Evolutionary conservation across 2,329 filamentous ascomycete genomes (phyloP).

Genomic region (Colletotrichum paranaense): DNA sequence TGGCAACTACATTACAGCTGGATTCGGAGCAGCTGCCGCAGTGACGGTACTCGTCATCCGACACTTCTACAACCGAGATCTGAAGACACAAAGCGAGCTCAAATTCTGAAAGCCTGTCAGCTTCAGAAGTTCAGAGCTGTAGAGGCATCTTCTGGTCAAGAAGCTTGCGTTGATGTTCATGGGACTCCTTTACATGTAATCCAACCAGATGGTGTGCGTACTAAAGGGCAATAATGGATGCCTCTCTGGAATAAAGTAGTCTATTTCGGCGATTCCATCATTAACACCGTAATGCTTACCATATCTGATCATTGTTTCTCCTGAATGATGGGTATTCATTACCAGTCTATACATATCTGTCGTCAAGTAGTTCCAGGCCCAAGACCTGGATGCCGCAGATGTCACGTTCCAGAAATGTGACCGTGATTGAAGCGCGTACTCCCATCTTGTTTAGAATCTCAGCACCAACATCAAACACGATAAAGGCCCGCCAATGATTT

Average conservation of each 20-base stretch:
- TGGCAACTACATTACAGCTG: conserved; percentile 43
- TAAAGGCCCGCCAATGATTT: neutral
- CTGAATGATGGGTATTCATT: neutral
- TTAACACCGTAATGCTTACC: neutral
- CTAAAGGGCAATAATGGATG: neutral
- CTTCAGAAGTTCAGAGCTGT: too few relatives aligned
- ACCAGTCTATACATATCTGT: neutral
- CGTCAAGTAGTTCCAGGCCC: neutral
- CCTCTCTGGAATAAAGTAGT: neutral
- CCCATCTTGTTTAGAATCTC: too few relatives aligned
- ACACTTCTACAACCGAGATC: conserved; percentile 38
- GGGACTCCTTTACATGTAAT: neutral
- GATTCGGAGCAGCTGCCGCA: conserved; percentile 37
- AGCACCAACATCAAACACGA: too few relatives aligned
- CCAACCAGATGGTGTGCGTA: too few relatives aligned
- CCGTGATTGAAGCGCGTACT: neutral
- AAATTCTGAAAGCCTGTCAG: neutral
- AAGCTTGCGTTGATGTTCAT: neutral
- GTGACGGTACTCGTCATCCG: conserved; percentile 38
- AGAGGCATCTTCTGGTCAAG: neutral
- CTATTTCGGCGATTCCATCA: neutral
- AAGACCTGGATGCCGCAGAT: neutral
- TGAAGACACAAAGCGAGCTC: conserved; percentile 18
- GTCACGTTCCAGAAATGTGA: neutral
- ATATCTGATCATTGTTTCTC: neutral